These are phyloP conservation scores for Datura wrightii DNA, from an alignment of 257 asterid genomes.

Conservation along the genomic window DNA sequence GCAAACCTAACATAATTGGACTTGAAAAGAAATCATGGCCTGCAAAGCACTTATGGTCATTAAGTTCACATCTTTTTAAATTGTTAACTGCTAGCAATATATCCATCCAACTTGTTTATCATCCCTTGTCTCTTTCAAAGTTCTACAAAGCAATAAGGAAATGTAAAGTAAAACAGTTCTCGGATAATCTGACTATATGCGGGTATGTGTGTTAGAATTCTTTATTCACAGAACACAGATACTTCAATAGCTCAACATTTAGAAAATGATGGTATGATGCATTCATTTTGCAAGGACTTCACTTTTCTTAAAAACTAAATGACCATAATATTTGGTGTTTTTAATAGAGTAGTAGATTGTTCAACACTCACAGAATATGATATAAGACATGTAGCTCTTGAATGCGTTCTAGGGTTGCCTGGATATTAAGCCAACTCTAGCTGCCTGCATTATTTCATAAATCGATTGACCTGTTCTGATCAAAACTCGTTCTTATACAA, in stretches of 20 bases:
- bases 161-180: background rate
- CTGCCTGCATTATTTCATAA: slow-evolving; percentile 6
- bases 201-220: background rate
- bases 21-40: background rate
- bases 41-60: background rate
- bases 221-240: background rate
- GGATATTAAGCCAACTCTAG: background rate
- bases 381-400: background rate
- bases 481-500: background rate
- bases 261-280: background rate
- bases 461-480: background rate
- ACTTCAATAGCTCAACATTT: background rate
- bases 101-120: background rate
- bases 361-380: background rate
- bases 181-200: background rate
- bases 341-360: background rate
- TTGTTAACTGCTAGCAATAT: background rate
- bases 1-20: background rate
- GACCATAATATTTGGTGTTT: background rate
- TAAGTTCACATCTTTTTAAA: background rate
- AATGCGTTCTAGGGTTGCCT: background rate
- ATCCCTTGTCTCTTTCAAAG: background rate
- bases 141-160: background rate
- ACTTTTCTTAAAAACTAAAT: background rate
- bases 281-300: background rate